Evolutionary conservation across 257 asterid species (phyloP).

Genomic region (Salvia splendens): DNA sequence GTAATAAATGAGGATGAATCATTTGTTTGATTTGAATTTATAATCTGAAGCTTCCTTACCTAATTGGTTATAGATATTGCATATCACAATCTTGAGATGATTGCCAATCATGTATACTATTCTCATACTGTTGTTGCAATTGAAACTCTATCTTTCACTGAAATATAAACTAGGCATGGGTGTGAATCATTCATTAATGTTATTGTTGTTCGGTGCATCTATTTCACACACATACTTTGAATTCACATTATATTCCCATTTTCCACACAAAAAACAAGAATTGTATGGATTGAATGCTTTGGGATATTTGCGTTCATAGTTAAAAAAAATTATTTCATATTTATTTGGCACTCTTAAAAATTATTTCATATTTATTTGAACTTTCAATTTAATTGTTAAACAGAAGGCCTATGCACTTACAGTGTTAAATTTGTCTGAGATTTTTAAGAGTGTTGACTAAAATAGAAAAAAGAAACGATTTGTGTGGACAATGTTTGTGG

Average conservation of each 20-base stretch:
- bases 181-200: constrained; percentile 2
- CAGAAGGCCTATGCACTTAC: too few relatives aligned
- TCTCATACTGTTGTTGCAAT: constrained; percentile 5
- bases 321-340: too few relatives aligned
- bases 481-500: not conserved
- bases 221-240: not conserved
- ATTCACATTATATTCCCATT: too few relatives aligned
- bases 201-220: constrained; percentile 14
- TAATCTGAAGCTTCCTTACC: constrained; percentile 32
- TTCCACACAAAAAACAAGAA: not conserved
- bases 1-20: constrained; percentile 29
- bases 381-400: too few relatives aligned
- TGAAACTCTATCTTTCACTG: constrained; percentile 10
- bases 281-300: not conserved
- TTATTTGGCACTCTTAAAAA: too few relatives aligned
- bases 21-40: constrained; percentile 27
- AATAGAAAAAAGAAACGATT: too few relatives aligned
- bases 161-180: not conserved
- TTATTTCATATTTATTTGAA: too few relatives aligned
- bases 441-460: too few relatives aligned
- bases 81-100: constrained; percentile 37
- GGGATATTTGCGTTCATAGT: not conserved
- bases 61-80: constrained; percentile 37
- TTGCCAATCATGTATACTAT: constrained; percentile 30
- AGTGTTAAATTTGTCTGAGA: too few relatives aligned